Conservation (phyloP, 208 protist species). For the Acanthamoeba quina region DNA sequence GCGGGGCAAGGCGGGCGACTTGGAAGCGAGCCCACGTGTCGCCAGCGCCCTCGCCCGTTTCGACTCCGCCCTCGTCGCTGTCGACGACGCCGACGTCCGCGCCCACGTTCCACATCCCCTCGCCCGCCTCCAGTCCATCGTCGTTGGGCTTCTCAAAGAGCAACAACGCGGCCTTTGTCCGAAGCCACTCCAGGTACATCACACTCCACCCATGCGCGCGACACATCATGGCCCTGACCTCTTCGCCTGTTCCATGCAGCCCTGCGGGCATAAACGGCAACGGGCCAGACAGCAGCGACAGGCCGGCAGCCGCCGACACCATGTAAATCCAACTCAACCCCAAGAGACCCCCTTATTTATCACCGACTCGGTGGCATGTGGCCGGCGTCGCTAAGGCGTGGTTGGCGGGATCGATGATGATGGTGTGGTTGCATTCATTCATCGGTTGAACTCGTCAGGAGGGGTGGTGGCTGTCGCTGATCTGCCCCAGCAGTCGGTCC, state of each 20-base stretch:
- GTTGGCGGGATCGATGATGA: neutral
- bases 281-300: neutral
- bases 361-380: neutral
- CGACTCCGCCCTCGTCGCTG: neutral
- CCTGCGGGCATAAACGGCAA: neutral
- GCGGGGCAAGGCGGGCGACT: neutral
- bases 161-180: neutral
- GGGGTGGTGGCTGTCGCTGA: neutral
- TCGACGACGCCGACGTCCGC: neutral
- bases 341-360: neutral
- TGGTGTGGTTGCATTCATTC: neutral
- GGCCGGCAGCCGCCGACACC: too few species aligned
- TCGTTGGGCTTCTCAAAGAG: neutral
- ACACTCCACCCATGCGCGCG: neutral
- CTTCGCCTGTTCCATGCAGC: neutral
- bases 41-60: neutral
- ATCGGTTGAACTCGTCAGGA: too few species aligned
- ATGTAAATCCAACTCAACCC: neutral
- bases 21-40: conserved; percentile 20
- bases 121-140: neutral
- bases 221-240: too few species aligned
- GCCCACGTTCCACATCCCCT: neutral
- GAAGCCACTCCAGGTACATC: neutral
- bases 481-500: neutral
- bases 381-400: too few species aligned